These are phyloP conservation scores for Xylaria sp. DNA, from an alignment of 2,329 filamentous ascomycete genomes.

Conservation along the genomic window DNA sequence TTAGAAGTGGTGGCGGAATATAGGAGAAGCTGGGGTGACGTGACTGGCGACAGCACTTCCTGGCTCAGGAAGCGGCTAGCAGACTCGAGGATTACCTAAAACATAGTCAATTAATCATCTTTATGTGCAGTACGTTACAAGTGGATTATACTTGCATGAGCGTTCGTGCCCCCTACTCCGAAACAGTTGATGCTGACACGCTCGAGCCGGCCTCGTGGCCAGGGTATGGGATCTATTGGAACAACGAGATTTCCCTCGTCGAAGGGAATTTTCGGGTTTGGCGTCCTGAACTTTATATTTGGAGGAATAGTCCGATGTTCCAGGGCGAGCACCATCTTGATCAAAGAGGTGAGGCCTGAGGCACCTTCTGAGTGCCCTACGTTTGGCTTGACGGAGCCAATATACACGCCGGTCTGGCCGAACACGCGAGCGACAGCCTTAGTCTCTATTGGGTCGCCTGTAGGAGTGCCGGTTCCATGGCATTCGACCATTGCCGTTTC, in stretches of 20 bases:
- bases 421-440: conserved; percentile 39
- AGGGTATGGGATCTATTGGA: conserved; percentile 33
- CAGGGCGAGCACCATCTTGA: conserved; percentile 49
- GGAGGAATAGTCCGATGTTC: conserved; percentile 46
- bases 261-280: conserved; percentile 42
- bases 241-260: conserved; percentile 38
- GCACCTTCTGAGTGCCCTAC: conserved; percentile 47
- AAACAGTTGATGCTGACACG: conserved; percentile 51
- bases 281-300: conserved; percentile 44
- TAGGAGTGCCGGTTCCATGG: conserved; percentile 46
- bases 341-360: conserved; percentile 45
- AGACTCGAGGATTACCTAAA: conserved; percentile 38
- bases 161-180: conserved; percentile 50
- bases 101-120: too few relatives aligned
- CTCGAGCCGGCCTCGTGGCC: conserved; percentile 37
- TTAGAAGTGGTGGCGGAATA: conserved; percentile 41
- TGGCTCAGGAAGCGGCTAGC: conserved; percentile 35
- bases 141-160: conserved; percentile 18
- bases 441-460: conserved; percentile 46
- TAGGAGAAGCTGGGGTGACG: conserved; percentile 38
- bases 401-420: conserved; percentile 31
- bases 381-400: conserved; percentile 45
- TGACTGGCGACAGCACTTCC: background rate
- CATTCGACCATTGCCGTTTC: conserved; percentile 45
- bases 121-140: too few relatives aligned